These are phyloP conservation scores for Xylariaceae sp. DNA, from an alignment of 2,329 filamentous ascomycete genomes.

Conservation along the genomic window DNA sequence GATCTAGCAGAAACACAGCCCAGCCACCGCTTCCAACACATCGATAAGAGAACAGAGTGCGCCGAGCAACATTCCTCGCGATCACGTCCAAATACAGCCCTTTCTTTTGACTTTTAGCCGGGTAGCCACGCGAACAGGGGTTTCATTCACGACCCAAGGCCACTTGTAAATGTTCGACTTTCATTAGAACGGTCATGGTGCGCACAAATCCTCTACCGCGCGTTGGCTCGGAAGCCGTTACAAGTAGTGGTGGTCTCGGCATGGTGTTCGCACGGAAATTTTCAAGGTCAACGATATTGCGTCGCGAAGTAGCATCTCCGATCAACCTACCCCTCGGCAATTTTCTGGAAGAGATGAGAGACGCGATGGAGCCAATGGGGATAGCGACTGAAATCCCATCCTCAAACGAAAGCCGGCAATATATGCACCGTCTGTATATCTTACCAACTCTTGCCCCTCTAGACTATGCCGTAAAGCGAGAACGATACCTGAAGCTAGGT, in stretches of 20 bases:
- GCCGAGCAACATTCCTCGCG: slow-evolving; percentile 18
- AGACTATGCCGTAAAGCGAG: too few relatives aligned
- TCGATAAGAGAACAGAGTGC: too few relatives aligned
- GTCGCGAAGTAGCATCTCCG: background rate
- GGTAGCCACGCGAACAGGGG: background rate
- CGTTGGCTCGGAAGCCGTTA: background rate
- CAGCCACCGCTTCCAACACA: background rate
- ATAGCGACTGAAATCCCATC: background rate
- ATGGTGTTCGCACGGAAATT: slow-evolving; percentile 1
- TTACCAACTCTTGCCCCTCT: background rate
- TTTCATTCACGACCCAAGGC: background rate
- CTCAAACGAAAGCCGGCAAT: slow-evolving; percentile 19
- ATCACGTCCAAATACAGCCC: slow-evolving; percentile 11
- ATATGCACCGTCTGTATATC: background rate
- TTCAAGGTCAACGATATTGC: slow-evolving; percentile 1
- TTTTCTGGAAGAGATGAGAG: background rate
- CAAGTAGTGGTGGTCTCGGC: background rate
- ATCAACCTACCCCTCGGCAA: background rate
- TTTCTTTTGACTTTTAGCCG: too few relatives aligned
- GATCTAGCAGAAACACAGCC: slow-evolving; percentile 23
- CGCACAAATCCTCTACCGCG: background rate
- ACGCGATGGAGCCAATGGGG: background rate
- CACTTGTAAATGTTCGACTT: background rate
- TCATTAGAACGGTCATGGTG: background rate
- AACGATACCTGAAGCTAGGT: too few relatives aligned